Conservation (phyloP, 176 grass and related monocot genomes). For the Calamus simplicifolius region DNA sequence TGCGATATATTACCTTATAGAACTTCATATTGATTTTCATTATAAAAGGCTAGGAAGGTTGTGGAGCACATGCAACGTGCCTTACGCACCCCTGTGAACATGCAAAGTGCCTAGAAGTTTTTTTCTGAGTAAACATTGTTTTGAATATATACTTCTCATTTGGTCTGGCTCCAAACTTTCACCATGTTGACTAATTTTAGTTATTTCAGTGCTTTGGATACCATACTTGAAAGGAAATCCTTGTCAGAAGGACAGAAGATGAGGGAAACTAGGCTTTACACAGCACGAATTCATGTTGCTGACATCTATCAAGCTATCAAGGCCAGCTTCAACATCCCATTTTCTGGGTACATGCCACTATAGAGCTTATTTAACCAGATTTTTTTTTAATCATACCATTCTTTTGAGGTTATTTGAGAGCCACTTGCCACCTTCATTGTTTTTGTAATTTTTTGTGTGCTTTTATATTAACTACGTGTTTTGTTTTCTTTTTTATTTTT, state of each 20-base stretch:
- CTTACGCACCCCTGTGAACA: too few relatives aligned
- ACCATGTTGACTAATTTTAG: not conserved
- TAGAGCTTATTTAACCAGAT: not conserved
- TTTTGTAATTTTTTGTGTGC: too few relatives aligned
- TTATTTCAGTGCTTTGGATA: conserved; percentile 78
- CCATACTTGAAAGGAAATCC: conserved; percentile 51
- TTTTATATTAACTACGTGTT: too few relatives aligned
- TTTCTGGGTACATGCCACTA: conserved; percentile 36
- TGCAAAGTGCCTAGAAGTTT: too few relatives aligned
- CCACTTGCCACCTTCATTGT: too few relatives aligned
- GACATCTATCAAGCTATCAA: conserved; percentile 70
- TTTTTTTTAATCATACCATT: not conserved
- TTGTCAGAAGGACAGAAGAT: conserved; percentile 51
- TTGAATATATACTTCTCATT: too few relatives aligned
- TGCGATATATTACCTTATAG: too few relatives aligned
- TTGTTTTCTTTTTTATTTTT: too few relatives aligned
- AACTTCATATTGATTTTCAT: too few relatives aligned
- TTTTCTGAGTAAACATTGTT: too few relatives aligned
- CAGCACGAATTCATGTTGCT: conserved; percentile 65
- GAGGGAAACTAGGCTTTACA: conserved; percentile 63
- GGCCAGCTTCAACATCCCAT: conserved; percentile 43
- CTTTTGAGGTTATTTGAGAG: not conserved
- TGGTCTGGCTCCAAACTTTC: not conserved
- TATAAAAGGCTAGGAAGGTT: too few relatives aligned
- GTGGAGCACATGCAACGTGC: too few relatives aligned